Evolutionary conservation across 2,329 filamentous ascomycete genomes (phyloP), one percentile per base, ranked within the genome.

Genomic region (Monilinia vaccinii-corymbosi): DNA sequence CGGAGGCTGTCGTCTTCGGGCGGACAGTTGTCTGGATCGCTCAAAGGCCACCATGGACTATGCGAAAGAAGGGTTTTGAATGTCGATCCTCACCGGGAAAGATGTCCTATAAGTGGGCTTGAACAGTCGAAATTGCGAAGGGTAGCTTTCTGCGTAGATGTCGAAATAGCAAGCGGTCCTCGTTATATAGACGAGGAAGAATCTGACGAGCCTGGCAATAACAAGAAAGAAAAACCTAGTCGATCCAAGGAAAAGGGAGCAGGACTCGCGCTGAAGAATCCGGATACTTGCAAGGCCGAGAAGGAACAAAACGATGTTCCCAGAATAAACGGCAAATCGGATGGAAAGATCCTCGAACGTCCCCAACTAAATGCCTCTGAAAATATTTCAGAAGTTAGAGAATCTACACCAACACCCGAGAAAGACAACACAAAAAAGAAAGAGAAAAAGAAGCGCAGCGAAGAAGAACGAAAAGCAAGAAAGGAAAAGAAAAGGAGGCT

Each of bases 71-170:
- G 79, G 65, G 80, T 96, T 9, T 77, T 97, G 76, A 99, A 99
- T 70, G 80, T 97, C 48, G 91, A 97, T 71, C 84, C 77, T 10
- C 81, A 87, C 66, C 83, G 94, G 46, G 86, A 93, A 70, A 79
- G 94, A 64, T 96, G 91, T 72, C 80, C 83, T 28, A 84, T 97
- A 34, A 77, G 83, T 5, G 92, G 96, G 66, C 78, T 99, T 50
- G 86, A 91, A 65, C 84, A 87, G 68, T 83, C 84, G 52, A 96
- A 94, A 72, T 74, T 99, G 62, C 83, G 91, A 58, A 84, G 91
- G 57, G 94, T 99, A 0, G 89, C 93, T 0, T 99, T 99, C 70
- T 96, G 90, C 67, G 94, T 99, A 3, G 94, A 99, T 70, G 92
- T 99, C 5, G 94, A 99, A 73, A 96, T 99, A 70, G 93, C 93